phyloP scores from a whole-genome alignment of 345 rosid genomes.

The Orychophragmus violaceus region DNA sequence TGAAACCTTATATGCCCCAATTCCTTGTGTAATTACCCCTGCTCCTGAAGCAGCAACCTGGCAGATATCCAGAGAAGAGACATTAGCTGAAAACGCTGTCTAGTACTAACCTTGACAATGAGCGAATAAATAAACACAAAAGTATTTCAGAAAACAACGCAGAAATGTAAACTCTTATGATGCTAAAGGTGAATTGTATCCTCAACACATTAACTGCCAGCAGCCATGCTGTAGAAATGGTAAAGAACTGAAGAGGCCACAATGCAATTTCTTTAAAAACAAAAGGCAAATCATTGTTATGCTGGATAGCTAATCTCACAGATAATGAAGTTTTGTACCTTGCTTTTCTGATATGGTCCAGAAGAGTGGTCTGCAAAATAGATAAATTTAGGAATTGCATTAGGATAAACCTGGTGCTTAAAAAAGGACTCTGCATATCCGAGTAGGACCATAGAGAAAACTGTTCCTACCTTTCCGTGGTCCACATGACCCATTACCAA shows the following conservation, averaged over 20 bases:
- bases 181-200: neutral
- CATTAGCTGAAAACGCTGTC: conserved; percentile 13
- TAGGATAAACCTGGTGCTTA: conserved; percentile 24
- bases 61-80: conserved; percentile 28
- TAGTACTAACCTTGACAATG: neutral
- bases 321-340: conserved; percentile 49
- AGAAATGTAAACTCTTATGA: neutral
- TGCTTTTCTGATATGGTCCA: conserved; percentile 89
- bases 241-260: conserved; percentile 1
- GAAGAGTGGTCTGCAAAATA: conserved; percentile 80
- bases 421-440: neutral
- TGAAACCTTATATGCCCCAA: conserved; percentile 83
- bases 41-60: conserved; percentile 97
- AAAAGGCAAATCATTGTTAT: neutral
- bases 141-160: neutral
- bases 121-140: neutral
- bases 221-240: neutral
- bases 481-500: conserved; percentile 99
- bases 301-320: conserved; percentile 2
- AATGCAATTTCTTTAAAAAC: neutral
- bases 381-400: conserved; percentile 25
- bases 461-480: conserved; percentile 77
- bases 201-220: neutral
- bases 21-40: conserved; percentile 98
- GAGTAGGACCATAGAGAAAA: neutral